Evolutionary conservation across 1,284 basidiomycete genomes (phyloP), one percentile per base, ranked within the genome.

Genomic region (Trichosporon faecale): DNA sequence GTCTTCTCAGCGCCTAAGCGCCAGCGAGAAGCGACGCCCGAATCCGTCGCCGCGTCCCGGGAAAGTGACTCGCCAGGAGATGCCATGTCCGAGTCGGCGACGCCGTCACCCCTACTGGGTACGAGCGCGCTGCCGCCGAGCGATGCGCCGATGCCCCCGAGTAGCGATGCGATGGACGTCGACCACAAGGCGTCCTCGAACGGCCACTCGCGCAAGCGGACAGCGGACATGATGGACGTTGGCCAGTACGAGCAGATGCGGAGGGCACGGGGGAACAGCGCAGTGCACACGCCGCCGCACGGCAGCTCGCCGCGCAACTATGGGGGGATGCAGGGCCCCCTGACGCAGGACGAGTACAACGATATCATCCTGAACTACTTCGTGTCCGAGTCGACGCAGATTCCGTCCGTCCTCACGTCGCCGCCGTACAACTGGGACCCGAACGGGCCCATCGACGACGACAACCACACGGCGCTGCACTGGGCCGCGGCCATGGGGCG

Each of bases 401-500:
- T 98, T 49, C 97, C 97, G 3, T 86, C 89, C 27, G 87, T 98
- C 69, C 89, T 99, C 76, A 90, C 97, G 71, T 88, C 88, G 63
- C 97, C 96, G 3, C 95, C 97, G 2, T 81, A 88, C 57, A 93
- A 98, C 84, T 97, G 98, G 82, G 94, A 99, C 81, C 90, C 97
- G 8, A 95, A 99, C 79, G 93, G 95, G 86, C 90, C 91, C 64
- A 99, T 99, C 74, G 97, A 99, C 84, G 97, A 99, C 76, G 97
- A 99, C 79, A 95, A 95, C 0, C 97, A 99, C 82, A 98, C 96
- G 0, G 91, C 97, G 23, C 85, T 99, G 21, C 97, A 99, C 80
- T 99, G 97, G 97, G 97, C 96, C 2, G 97, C 94, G 77, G 97
- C 97, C 11, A 99, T 99, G 96, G 97, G 97, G 35, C 91, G 97